A percentile compares a stretch with the other conserved stretches of the same genome.
phyloP scores from a whole-genome alignment of 495 filamentous ascomycete genomes.

The Neurospora africana region DNA sequence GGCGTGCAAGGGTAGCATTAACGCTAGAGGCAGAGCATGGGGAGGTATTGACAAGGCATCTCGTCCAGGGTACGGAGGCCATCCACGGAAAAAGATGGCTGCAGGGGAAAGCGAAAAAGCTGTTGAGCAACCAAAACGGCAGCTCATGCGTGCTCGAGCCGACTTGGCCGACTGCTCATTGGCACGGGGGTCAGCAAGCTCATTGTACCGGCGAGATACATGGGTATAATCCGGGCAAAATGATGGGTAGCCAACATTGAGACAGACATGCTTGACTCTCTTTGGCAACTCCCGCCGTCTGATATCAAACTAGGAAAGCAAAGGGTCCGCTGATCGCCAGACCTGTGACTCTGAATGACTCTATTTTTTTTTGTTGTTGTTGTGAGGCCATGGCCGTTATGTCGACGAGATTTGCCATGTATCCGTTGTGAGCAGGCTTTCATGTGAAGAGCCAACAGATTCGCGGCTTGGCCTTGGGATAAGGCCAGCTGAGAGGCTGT shows the following conservation, averaged over 20 bases:
- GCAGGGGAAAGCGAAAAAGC: constrained; percentile 16
- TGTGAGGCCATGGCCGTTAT: not conserved
- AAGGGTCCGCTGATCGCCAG: constrained; percentile 9
- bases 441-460: not conserved
- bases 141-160: constrained; percentile 21
- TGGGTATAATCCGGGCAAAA: constrained; percentile 6
- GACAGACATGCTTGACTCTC: constrained; percentile 12
- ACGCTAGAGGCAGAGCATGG: constrained; percentile 6
- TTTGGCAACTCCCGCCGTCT: constrained; percentile 10
- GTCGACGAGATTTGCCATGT: not conserved
- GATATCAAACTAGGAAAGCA: constrained; percentile 1
- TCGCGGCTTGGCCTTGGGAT: not conserved
- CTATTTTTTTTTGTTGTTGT: not conserved
- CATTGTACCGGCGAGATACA: constrained; percentile 6
- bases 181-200: constrained; percentile 19
- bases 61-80: constrained; percentile 9
- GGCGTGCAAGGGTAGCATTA: not conserved
- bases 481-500: not conserved
- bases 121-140: constrained; percentile 27
- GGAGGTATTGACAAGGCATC: constrained; percentile 18
- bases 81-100: constrained; percentile 20
- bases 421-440: not conserved
- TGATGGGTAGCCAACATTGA: constrained; percentile 3
- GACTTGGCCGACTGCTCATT: constrained; percentile 16
- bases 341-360: not conserved